Conservation (phyloP, 2,329 filamentous ascomycete genomes). For the Chaetomiaceae sp. region DNA sequence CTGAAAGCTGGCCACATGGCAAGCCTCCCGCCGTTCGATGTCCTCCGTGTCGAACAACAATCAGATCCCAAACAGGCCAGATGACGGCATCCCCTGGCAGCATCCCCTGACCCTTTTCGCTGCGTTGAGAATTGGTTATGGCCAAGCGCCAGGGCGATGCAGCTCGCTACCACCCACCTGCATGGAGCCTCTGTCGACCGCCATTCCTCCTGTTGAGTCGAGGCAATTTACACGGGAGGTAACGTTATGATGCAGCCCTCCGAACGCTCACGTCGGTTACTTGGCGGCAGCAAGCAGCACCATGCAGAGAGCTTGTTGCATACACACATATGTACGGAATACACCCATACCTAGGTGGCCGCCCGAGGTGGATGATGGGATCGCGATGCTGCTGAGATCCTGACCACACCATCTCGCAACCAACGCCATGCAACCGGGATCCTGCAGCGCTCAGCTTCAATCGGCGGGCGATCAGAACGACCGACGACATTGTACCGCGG, state of each 20-base stretch:
- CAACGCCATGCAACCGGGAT: too few species aligned
- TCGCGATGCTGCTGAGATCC: conserved; percentile 13
- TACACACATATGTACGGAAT: too few species aligned
- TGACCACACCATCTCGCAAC: too few species aligned
- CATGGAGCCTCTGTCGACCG: conserved; percentile 4
- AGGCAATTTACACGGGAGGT: conserved; percentile 2
- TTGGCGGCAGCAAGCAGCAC: conserved; percentile 4
- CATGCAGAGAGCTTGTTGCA: background rate
- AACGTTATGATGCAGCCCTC: too few species aligned
- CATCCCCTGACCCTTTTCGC: background rate
- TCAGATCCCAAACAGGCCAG: background rate
- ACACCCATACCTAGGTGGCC: too few species aligned
- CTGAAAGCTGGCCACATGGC: conserved; percentile 14
- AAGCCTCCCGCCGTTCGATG: conserved; percentile 5
- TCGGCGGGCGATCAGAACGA: background rate
- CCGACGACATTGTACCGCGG: background rate
- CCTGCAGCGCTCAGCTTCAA: too few species aligned
- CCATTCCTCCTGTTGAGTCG: conserved; percentile 1
- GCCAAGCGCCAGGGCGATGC: background rate
- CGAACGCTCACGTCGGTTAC: too few species aligned
- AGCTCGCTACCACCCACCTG: conserved; percentile 1
- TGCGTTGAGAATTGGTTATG: background rate
- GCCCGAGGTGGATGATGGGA: conserved; percentile 2
- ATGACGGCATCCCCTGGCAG: conserved; percentile 3
- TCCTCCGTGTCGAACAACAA: background rate